These are phyloP conservation scores for Mucor indicus DNA, from an alignment of 371 early-diverging fungal species.

Conservation along the genomic window DNA sequence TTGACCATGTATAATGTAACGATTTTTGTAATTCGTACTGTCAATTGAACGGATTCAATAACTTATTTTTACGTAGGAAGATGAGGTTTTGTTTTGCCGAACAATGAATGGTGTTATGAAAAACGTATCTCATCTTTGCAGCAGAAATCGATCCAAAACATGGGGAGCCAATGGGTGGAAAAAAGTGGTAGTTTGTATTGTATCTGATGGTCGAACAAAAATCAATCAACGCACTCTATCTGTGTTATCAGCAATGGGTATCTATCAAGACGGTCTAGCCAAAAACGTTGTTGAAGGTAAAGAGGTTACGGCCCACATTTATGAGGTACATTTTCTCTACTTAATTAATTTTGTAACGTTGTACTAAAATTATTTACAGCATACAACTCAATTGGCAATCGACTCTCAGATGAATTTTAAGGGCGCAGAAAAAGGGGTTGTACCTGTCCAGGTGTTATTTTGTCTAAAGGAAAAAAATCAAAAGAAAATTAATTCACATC, in stretches of 20 bases:
- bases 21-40: too few relatives aligned
- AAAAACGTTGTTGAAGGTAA: constrained; percentile 65
- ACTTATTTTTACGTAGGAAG: constrained; percentile 61
- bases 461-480: constrained; percentile 74
- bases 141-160: constrained; percentile 48
- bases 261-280: constrained; percentile 79
- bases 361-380: constrained; percentile 27
- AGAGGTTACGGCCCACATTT: constrained; percentile 74
- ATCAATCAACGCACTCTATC: constrained; percentile 67
- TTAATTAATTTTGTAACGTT: constrained; percentile 12
- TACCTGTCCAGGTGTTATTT: constrained; percentile 78
- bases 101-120: constrained; percentile 70
- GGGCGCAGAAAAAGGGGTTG: constrained; percentile 63
- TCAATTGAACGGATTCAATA: too few relatives aligned
- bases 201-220: constrained; percentile 61
- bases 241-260: constrained; percentile 74
- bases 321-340: constrained; percentile 67
- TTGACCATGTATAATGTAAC: constrained; percentile 73
- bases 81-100: constrained; percentile 66
- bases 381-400: constrained; percentile 76
- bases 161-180: constrained; percentile 77
- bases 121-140: constrained; percentile 70
- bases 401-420: constrained; percentile 59
- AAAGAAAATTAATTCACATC: constrained; percentile 84
- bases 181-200: constrained; percentile 71